Percentiles rank a stretch among this genome's conserved stretches.
phyloP scores from a whole-genome alignment of 257 asterid species.

The Solanum paucissectum region DNA sequence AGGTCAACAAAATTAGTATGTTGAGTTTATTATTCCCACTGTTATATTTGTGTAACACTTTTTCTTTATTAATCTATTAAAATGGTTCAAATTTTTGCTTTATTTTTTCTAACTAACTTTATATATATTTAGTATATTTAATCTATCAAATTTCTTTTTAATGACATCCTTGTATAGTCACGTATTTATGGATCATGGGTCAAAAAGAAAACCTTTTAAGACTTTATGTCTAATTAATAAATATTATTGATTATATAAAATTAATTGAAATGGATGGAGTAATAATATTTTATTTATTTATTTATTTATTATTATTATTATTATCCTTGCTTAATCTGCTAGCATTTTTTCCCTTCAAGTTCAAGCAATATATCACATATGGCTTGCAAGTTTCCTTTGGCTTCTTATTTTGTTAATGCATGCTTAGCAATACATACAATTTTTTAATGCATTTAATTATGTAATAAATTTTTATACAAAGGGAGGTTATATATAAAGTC shows the following conservation, averaged over 20 bases:
- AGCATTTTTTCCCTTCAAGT: background rate
- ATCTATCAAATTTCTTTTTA: background rate
- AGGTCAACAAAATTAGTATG: background rate
- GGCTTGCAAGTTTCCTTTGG: background rate
- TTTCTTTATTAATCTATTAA: background rate
- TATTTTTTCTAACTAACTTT: too few relatives aligned
- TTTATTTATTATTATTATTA: background rate
- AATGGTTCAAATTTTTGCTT: background rate
- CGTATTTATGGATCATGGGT: too few relatives aligned
- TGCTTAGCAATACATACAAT: background rate
- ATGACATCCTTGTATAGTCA: background rate
- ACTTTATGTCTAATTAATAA: background rate
- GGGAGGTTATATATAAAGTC: background rate
- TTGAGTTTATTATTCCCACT: background rate
- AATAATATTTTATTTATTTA: background rate
- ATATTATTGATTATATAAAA: background rate
- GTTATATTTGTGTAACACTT: background rate
- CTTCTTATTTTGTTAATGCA: background rate
- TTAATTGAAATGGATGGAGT: background rate
- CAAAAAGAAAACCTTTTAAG: background rate
- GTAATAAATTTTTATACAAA: background rate
- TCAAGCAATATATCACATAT: background rate
- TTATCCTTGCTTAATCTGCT: background rate
- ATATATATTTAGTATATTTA: background rate
- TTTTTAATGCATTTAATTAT: background rate